Percentiles rank a stretch among this genome's conserved stretches.
phyloP scores from a whole-genome alignment of 2,329 filamentous ascomycete genomes.

The Aspergillus fructus region DNA sequence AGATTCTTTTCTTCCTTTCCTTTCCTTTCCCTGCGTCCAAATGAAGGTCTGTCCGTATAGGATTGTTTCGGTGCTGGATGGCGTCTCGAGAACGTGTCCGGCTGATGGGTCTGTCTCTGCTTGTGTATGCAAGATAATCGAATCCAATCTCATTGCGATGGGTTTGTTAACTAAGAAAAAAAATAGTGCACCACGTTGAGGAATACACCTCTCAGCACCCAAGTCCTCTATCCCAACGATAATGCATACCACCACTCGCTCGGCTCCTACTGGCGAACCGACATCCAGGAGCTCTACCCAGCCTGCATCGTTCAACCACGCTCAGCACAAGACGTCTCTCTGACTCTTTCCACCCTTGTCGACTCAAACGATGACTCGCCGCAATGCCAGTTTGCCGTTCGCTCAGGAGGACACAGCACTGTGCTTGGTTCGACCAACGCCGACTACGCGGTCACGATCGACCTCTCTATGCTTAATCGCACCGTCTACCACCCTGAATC shows the following conservation, averaged over 20 bases:
- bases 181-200: not conserved
- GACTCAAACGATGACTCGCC: not conserved
- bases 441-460: not conserved
- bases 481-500: not conserved
- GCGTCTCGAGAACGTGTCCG: not conserved
- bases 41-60: constrained; percentile 1
- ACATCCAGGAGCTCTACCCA: not conserved
- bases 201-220: not conserved
- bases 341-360: not conserved
- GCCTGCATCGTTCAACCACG: not conserved
- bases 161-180: too few relatives aligned
- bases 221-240: not conserved
- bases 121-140: not conserved
- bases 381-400: not conserved
- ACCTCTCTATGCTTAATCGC: not conserved
- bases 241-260: not conserved
- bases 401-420: not conserved
- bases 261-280: not conserved
- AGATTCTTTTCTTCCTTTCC: too few relatives aligned
- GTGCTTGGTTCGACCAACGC: not conserved
- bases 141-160: not conserved
- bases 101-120: not conserved
- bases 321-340: not conserved
- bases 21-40: not conserved
- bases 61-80: not conserved